Evolutionary conservation across 2,329 filamentous ascomycete species (phyloP), one percentile per base, ranked within the genome.

Genomic region (Aureobasidium sp.): DNA sequence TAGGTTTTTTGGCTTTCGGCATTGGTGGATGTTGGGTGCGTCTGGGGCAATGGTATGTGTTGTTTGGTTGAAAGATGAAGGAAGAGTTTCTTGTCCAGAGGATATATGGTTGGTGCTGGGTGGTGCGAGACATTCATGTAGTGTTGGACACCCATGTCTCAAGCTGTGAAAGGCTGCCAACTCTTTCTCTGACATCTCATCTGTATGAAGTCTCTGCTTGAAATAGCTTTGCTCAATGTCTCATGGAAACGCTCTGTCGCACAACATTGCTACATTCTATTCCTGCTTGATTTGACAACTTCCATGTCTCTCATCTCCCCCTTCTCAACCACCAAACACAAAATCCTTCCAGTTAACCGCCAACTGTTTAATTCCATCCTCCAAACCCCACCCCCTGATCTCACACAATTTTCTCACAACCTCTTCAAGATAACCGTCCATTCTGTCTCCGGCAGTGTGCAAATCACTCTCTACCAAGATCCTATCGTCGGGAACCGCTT

Each of bases 391-490:
- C 1, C 82, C 85, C 66, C 91, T 94, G 47, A 91, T 78, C 51
- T 81, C 73, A 69, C 93, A 96, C 5, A 97, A 82, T 62, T 81
- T 84, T n/a, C 86, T 78, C 60, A 88, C 84, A 63, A 92, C 87
- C 47, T 88, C 81, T 69, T 93, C 88, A 13, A 99, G 75, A 62
- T 84, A 76, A 2, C 76, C 74, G 69, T 97, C 94, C 89, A 97
- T 95, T 54, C 80, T 76, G 1, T 84, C 78, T 0, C 94, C 94
- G 0, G 93, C 94, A 21, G 77, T 82, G 72, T 97, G 90, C 61
- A 96, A 71, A 73, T 99, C 94, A 70, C 91, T 97, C 74, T 99
- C 94, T 2, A 95, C 80, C 21, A 99, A 79, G 13, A 99, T 77
- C 57, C 85, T 81, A 66, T 93, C 83, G 65, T 90, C 87, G 0